Evolutionary conservation across 805 yeast genomes (phyloP), one percentile per base, ranked within the genome.

Genomic region (Barnettozyma vustinii): DNA sequence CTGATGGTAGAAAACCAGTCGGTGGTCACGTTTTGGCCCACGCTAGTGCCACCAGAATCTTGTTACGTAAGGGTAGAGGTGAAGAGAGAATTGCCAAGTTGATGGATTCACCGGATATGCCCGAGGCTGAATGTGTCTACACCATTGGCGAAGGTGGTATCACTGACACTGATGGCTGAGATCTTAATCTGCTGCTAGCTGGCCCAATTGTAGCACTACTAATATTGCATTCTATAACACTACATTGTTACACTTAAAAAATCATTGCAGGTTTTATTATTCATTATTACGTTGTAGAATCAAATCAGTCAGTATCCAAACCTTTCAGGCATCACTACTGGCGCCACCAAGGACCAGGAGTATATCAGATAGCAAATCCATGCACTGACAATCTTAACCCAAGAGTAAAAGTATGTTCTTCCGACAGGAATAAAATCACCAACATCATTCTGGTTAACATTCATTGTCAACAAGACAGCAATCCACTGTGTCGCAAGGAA

Each of bases 391-490:
- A 94, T 87, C 68, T 94, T 94, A 44, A 92, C 89, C 96, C 97
- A 90, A 5, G 96, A 81, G 56, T 92, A 84, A 64, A 92, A 94
- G 67, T 92, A 91, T 0, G 99, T 92, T 61, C 99, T 75, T 0
- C 99, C 99, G 9, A 94, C 98, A 0, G 99, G 99, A 10, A 89
- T 83, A 60, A 94, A 94, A 52, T 89, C 94, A 3, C 96, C 96
- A 46, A 80, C 77, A 52, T 83, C 85, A 59, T 85, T 94, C 51
- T 80, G 83, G 45, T 87, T 82, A 32, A 94, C 97, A 61, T 91
- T 92, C 68, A 92, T 87, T 0, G 99, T 94, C 48, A 94, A 74
- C 51, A 94, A 73, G 0, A 97, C 89, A 1, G 98, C 97, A 40
- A 91, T 90, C 79, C 96, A 95, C 66, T 92, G 98, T 1, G 99